A percentile compares a stretch with the other conserved stretches of the same genome.
These are phyloP conservation scores for Cymbopogon citratus DNA, from an alignment of 176 grass and related monocot genomes.

Conservation along the genomic window DNA sequence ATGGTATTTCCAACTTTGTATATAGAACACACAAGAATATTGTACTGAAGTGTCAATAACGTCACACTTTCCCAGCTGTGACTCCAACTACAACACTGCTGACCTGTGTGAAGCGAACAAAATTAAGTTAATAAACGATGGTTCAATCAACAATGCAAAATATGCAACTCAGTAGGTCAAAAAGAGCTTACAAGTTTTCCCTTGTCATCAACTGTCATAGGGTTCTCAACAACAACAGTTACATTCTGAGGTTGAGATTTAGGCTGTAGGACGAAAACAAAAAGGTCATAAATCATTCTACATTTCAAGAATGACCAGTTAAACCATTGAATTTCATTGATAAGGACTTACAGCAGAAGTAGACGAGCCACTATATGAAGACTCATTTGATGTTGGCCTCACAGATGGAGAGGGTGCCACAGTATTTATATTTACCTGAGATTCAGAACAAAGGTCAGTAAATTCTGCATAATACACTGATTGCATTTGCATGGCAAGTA, in stretches of 20 bases:
- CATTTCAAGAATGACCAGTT: constrained; percentile 6
- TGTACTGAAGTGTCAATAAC: neutral
- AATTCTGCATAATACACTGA: neutral
- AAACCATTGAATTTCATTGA: neutral
- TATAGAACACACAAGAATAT: constrained; percentile 22
- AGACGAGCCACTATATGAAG: constrained; percentile 41
- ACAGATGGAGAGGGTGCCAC: constrained; percentile 20
- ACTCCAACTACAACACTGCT: constrained; percentile 92
- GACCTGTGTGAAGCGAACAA: constrained; percentile 49
- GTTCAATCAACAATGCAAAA: neutral
- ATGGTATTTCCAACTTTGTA: constrained; percentile 14
- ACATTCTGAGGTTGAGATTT: constrained; percentile 58
- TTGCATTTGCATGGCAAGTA: constrained; percentile 9
- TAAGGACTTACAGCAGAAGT: constrained; percentile 60
- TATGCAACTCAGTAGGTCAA: neutral
- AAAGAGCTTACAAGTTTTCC: constrained; percentile 78
- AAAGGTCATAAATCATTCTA: constrained; percentile 24
- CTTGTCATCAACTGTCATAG: constrained; percentile 80
- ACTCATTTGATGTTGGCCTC: constrained; percentile 34
- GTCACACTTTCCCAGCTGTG: constrained; percentile 54
- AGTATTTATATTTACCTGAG: constrained; percentile 48
- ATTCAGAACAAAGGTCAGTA: constrained; percentile 30
- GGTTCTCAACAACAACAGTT: constrained; percentile 95
- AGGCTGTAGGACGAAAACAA: constrained; percentile 41
- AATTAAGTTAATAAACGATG: neutral